These are phyloP conservation scores for Fusarium xylarioides DNA, from an alignment of 2,329 filamentous ascomycete species.

Conservation along the genomic window DNA sequence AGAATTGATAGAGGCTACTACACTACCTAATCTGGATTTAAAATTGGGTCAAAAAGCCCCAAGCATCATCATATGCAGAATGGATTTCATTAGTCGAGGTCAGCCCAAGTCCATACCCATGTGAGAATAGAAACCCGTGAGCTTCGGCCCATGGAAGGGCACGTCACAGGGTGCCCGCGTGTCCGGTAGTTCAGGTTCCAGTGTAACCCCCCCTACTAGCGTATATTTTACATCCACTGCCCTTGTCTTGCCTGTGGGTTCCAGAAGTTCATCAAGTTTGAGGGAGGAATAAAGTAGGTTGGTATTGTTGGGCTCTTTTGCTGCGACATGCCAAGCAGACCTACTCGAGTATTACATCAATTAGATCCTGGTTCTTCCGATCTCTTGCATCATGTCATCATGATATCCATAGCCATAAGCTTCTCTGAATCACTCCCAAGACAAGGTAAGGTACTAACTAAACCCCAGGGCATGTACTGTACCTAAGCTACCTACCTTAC, in stretches of 20 bases:
- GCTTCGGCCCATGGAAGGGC: conserved; percentile 4
- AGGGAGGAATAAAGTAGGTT: not conserved
- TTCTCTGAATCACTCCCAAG: not conserved
- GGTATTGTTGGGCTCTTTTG: not conserved
- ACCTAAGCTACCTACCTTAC: not conserved
- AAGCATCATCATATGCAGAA: not conserved
- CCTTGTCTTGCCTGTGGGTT: not conserved
- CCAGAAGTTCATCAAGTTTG: not conserved
- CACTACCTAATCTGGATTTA: not conserved
- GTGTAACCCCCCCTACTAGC: conserved; percentile 15
- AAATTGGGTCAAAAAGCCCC: not conserved
- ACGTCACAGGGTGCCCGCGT: conserved; percentile 25
- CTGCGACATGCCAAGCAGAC: not conserved
- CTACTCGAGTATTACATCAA: not conserved
- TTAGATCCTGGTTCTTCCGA: not conserved
- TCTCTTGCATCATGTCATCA: not conserved
- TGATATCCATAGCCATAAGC: not conserved
- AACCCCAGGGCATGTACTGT: not conserved
- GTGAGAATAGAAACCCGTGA: conserved; percentile 18
- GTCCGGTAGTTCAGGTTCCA: conserved; percentile 34
- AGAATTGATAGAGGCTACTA: not conserved
- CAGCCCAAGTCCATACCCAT: conserved; percentile 12
- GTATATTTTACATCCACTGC: not conserved
- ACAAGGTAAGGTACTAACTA: not conserved
- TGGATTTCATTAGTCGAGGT: not conserved